Conservation (phyloP, 2,329 filamentous ascomycete species). For the Penicillium sclerotiorum region DNA sequence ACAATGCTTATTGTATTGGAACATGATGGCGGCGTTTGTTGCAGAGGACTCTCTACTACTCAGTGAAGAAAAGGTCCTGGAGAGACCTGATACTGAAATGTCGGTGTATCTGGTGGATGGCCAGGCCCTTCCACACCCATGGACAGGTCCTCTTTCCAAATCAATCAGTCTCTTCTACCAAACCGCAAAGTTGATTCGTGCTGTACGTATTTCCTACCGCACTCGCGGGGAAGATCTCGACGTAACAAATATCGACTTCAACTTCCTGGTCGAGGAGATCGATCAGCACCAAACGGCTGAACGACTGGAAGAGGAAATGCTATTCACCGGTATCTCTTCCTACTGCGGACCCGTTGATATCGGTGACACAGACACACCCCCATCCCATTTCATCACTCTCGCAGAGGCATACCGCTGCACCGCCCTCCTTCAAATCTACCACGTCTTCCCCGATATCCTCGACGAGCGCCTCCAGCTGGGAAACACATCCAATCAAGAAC, state of each 20-base stretch:
- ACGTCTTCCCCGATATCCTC: conserved; percentile 25
- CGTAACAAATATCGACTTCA: conserved; percentile 20
- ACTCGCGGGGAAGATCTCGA: conserved; percentile 12
- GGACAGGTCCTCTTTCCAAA: conserved; percentile 25
- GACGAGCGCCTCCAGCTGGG: conserved; percentile 18
- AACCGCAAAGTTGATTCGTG: conserved; percentile 21
- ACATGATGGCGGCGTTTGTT: conserved; percentile 26
- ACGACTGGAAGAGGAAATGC: conserved; percentile 20
- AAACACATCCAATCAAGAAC: conserved; percentile 9
- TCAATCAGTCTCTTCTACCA: conserved; percentile 22
- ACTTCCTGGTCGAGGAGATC: conserved; percentile 20
- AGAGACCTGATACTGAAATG: conserved; percentile 17
- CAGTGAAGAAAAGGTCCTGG: conserved; percentile 15
- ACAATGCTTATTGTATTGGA: conserved; percentile 27
- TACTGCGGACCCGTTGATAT: conserved; percentile 27
- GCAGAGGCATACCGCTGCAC: conserved; percentile 26
- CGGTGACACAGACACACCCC: conserved; percentile 26
- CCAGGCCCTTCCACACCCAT: conserved; percentile 23
- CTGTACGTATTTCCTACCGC: conserved; percentile 17
- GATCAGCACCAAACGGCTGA: conserved; percentile 23
- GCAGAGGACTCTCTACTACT: conserved; percentile 23
- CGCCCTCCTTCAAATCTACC: conserved; percentile 25
- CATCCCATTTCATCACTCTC: conserved; percentile 25
- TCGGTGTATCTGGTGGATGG: conserved; percentile 26
- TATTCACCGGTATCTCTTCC: conserved; percentile 23